Base-by-base conservation (phyloP, 192 early-diverging fungal genomes). In the Cetraspora pellucida region DNA sequence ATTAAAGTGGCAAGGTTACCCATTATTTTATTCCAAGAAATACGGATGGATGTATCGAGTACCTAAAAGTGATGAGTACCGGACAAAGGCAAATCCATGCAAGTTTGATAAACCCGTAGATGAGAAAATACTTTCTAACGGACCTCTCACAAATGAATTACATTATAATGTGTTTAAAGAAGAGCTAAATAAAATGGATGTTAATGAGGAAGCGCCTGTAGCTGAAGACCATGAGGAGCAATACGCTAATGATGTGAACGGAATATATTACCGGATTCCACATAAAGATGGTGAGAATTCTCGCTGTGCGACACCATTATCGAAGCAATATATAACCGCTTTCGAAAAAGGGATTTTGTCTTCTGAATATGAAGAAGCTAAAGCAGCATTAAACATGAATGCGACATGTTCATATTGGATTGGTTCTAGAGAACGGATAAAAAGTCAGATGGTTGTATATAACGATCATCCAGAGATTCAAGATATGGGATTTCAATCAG, bases 391-490 rank as follows among this genome's bases (percentile, higher is more conserved):
- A 54, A 83, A 87, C 27, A 84, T 91, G 76, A 93, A 95, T 64
- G 85, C 89, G 0, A 80, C 89, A 84, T 95, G 93, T 79, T 90
- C 95, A 1, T 99, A 99, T 82, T 99, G 97, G 97, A 90, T 92
- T 49, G 89, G 90, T 60, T 87, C 93, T 7, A 86, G 93, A n/a
- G 89, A 90, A 71, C 88, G 97, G 10, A 87, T 98, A 55, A 77
- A 82, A 76, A 84, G 84, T 8, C 97, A 99, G 81, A 93, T 98
- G 86, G 92, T 96, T 2, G 87, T 95, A 28, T 94, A 92, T 89
- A 88, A 93, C 57, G 77, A 80, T 50, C 80, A 65, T 52, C 54
- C 46, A 1, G 72, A 80, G 37, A 73, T 79, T 31, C 79, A 71
- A 5, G 72, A 84, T 19, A 83, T 91, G 82, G 77, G 83, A 8